phyloP scores from a whole-genome alignment of 2,329 filamentous ascomycete species.

The Paraconiothyrium brasiliense region DNA sequence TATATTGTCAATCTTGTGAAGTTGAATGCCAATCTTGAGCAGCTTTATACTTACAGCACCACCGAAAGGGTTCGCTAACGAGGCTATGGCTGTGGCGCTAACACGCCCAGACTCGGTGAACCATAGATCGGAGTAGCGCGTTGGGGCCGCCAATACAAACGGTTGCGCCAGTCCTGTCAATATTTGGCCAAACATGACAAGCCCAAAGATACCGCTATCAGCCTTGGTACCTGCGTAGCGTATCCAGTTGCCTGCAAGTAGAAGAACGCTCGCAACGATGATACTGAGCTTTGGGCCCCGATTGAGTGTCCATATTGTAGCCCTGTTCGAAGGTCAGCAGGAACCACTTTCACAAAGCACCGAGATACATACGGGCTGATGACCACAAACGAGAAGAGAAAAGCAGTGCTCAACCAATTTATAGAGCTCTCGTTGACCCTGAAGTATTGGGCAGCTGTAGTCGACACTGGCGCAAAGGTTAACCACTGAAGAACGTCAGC shows the following conservation, averaged over 20 bases:
- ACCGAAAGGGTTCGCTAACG: conserved; percentile 88
- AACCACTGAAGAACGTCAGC: conserved; percentile 73
- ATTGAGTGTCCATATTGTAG: conserved; percentile 80
- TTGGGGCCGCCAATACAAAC: conserved; percentile 88
- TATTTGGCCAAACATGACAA: conserved; percentile 91
- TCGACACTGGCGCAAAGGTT: conserved; percentile 85
- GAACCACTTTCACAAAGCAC: not conserved
- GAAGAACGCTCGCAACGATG: conserved; percentile 74
- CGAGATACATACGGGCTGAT: conserved; percentile 67
- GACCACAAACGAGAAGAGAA: conserved; percentile 83
- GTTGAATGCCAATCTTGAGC: not conserved
- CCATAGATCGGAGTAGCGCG: conserved; percentile 93
- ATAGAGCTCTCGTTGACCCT: conserved; percentile 76
- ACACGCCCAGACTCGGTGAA: conserved; percentile 87
- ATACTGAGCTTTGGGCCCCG: conserved; percentile 82
- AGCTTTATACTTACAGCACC: conserved; percentile 68
- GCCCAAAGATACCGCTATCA: conserved; percentile 71
- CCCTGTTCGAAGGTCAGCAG: conserved; percentile 26
- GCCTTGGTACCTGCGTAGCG: conserved; percentile 76
- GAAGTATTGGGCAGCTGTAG: conserved; percentile 79
- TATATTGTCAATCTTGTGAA: not conserved
- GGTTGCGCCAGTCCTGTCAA: conserved; percentile 89
- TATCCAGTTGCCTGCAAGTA: conserved; percentile 90
- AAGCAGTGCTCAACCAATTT: conserved; percentile 92
- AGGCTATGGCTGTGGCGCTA: conserved; percentile 84